Conservation (phyloP, 371 early-diverging fungal species). For the Blakeslea trispora region DNA sequence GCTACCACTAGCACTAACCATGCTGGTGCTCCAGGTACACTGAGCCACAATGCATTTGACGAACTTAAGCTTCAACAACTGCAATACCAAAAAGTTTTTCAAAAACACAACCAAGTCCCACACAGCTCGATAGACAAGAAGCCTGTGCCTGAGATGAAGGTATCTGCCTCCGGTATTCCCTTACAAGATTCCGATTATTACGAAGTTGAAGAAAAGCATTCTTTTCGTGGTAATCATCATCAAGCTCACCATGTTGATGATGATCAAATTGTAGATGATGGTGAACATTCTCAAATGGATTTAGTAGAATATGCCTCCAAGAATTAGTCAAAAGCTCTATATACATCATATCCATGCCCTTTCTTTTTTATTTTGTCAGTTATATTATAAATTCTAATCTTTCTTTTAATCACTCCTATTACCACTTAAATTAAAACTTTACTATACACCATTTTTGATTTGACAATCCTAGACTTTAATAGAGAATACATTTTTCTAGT, state of each 20-base stretch:
- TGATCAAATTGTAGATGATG: slow-evolving; percentile 23
- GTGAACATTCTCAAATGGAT: slow-evolving; percentile 25
- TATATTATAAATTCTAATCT: no score
- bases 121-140: slow-evolving; percentile 1
- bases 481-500: no score
- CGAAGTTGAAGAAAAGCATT: not conserved
- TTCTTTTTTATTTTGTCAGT: no score
- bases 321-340: no score
- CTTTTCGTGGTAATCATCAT: slow-evolving; percentile 7
- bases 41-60: slow-evolving; percentile 23
- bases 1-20: slow-evolving; percentile 4
- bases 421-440: no score
- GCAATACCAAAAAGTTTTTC: slow-evolving; percentile 28
- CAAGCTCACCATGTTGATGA: slow-evolving; percentile 19
- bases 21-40: slow-evolving; percentile 13
- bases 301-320: slow-evolving; percentile 20
- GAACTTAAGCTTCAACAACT: slow-evolving; percentile 30
- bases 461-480: no score
- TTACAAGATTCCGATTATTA: slow-evolving; percentile 16
- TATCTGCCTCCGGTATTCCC: slow-evolving; percentile 15
- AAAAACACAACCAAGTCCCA: slow-evolving; percentile 23
- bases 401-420: no score
- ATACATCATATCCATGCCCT: no score
- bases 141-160: slow-evolving; percentile 1
- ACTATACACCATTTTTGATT: no score